A percentile compares a stretch with the other conserved stretches of the same genome.
phyloP scores from a whole-genome alignment of 2,329 filamentous ascomycete species.

The Hymenoscyphus linearis region DNA sequence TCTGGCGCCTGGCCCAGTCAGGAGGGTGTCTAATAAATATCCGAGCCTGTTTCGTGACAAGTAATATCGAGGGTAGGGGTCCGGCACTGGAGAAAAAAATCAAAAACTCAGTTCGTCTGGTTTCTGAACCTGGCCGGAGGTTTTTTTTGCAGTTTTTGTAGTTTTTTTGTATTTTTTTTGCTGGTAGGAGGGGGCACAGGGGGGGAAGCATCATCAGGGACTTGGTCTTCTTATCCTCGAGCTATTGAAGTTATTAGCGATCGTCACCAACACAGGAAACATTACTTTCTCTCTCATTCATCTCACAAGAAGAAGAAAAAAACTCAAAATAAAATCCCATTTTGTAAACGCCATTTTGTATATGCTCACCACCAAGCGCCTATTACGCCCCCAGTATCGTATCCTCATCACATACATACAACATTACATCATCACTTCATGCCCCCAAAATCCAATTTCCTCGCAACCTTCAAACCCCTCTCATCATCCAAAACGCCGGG shows the following conservation, averaged over 20 bases:
- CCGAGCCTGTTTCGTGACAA: no score
- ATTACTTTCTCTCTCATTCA: neutral
- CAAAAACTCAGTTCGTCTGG: no score
- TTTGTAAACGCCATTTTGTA: neutral
- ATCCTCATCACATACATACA: no score
- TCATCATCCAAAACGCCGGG: conserved; percentile 67
- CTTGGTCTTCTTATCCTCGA: conserved; percentile 82
- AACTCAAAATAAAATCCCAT: neutral
- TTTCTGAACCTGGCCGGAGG: no score
- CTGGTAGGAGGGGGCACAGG: no score
- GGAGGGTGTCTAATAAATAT: no score
- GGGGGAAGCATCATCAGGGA: conserved; percentile 95
- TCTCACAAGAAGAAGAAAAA: neutral
- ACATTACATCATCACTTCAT: conserved; percentile 20
- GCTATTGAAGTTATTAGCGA: conserved; percentile 43
- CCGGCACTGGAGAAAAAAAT: no score
- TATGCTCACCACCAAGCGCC: neutral
- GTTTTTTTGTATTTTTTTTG: no score
- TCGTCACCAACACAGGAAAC: neutral
- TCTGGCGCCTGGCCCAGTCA: no score
- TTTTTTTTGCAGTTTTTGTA: no score
- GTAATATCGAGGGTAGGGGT: no score
- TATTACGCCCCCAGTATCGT: neutral
- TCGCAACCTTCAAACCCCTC: conserved; percentile 54
- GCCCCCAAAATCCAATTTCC: conserved; percentile 31